These are phyloP conservation scores for Ceratocystis eucalypticola DNA, from an alignment of 2,329 filamentous ascomycete species.

Conservation along the genomic window DNA sequence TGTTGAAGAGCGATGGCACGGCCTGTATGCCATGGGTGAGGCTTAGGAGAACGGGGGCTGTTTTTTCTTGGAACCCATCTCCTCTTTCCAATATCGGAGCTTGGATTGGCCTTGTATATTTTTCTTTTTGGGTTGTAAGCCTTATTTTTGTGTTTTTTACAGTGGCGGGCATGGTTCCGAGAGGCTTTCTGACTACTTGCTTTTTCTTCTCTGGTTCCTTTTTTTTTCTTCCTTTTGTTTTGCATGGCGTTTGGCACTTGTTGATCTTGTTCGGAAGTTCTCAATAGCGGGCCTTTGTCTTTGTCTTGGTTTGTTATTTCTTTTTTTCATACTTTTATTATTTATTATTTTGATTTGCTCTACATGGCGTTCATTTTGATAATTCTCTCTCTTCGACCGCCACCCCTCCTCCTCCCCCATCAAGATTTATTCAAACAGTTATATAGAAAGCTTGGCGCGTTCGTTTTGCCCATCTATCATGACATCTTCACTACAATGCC, in stretches of 20 bases:
- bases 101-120: background rate
- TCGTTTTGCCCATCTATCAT: background rate
- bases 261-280: background rate
- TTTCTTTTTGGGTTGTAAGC: background rate
- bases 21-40: slow-evolving; percentile 16
- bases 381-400: no score
- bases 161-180: background rate
- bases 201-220: background rate
- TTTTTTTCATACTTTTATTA: background rate
- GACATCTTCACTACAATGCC: no score
- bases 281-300: background rate
- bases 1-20: slow-evolving; percentile 39
- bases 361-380: background rate
- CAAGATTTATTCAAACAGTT: no score
- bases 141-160: background rate
- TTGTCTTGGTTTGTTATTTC: background rate
- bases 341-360: background rate
- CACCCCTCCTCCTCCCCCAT: no score
- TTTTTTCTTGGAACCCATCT: background rate
- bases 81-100: background rate
- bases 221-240: slow-evolving; percentile 3
- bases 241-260: background rate
- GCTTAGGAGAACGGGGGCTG: background rate
- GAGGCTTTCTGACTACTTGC: background rate
- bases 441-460: background rate